A percentile compares a stretch with the other conserved stretches of the same genome.
These are phyloP conservation scores for Plasmodium ovale DNA, from an alignment of 169 alveolate species.

Conservation along the genomic window DNA sequence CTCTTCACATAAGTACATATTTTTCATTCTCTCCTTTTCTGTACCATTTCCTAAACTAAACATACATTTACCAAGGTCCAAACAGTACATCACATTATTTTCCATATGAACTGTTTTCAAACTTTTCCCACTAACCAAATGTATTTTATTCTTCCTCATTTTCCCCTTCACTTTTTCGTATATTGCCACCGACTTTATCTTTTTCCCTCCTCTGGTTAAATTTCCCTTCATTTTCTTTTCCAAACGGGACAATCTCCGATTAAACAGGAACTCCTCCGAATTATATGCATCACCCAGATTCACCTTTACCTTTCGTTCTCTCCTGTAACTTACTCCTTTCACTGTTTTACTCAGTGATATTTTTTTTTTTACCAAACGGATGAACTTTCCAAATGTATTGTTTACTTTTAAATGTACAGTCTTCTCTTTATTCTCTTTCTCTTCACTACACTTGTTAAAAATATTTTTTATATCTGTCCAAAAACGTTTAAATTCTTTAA, in stretches of 20 bases:
- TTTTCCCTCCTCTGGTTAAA: not conserved
- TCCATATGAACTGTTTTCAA: slow-evolving; percentile 69
- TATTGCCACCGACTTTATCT: slow-evolving; percentile 69
- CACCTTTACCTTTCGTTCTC: not conserved
- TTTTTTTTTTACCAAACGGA: no score
- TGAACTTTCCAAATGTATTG: not conserved
- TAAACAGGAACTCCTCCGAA: no score
- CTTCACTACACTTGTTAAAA: not conserved
- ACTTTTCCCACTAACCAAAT: slow-evolving; percentile 62
- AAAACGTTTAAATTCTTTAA: slow-evolving; percentile 8
- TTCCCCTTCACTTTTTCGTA: slow-evolving; percentile 74
- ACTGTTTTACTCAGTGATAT: no score
- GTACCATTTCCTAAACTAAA: slow-evolving; percentile 84
- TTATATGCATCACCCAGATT: no score
- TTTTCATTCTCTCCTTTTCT: slow-evolving; percentile 76
- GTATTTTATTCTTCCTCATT: slow-evolving; percentile 45
- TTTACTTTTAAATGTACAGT: not conserved
- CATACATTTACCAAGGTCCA: slow-evolving; percentile 81
- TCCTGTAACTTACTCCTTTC: not conserved
- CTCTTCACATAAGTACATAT: not conserved
- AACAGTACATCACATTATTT: slow-evolving; percentile 77
- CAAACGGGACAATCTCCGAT: no score
- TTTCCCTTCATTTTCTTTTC: no score
- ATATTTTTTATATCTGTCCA: slow-evolving; percentile 23
- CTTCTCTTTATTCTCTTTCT: not conserved